Evolutionary conservation across 345 rosid genomes (phyloP).

Genomic region (Geranium brycei): DNA sequence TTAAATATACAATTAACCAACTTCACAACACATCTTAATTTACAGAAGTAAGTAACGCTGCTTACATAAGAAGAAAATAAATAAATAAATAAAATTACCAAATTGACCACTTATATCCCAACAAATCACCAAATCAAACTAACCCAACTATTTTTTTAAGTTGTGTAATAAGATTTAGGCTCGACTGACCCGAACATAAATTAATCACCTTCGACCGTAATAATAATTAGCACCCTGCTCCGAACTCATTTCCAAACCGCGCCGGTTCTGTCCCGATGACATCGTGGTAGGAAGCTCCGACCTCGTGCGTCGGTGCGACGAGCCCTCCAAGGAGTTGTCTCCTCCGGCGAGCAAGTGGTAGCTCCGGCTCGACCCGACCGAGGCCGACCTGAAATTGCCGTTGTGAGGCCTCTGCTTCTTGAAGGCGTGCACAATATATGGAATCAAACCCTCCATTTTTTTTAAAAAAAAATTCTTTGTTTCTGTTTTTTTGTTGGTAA

Average conservation of each 20-base stretch:
- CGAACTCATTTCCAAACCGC: not conserved
- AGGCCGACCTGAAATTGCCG: slow-evolving; percentile 10
- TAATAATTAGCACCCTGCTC: too few species aligned
- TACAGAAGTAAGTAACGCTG: too few species aligned
- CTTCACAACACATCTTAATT: not conserved
- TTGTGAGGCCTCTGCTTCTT: slow-evolving; percentile 19
- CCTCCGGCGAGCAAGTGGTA: slow-evolving; percentile 41
- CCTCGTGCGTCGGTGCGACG: slow-evolving; percentile 5
- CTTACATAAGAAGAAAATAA: too few species aligned
- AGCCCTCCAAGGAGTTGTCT: slow-evolving; percentile 24
- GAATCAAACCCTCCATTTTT: slow-evolving; percentile 67
- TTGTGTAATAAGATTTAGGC: too few species aligned
- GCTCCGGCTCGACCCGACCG: slow-evolving; percentile 41
- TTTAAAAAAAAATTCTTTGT: not conserved
- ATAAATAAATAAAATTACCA: not conserved
- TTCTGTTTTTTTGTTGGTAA: not conserved
- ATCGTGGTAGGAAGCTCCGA: not conserved
- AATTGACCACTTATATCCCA: not conserved
- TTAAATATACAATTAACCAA: not conserved
- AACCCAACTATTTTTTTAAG: too few species aligned
- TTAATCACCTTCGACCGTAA: not conserved
- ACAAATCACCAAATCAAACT: too few species aligned
- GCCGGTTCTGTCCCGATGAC: not conserved
- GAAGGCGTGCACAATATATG: slow-evolving; percentile 39
- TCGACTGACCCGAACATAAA: not conserved